phyloP scores from a whole-genome alignment of 257 asterid genomes.

The Jacaranda mimosifolia region DNA sequence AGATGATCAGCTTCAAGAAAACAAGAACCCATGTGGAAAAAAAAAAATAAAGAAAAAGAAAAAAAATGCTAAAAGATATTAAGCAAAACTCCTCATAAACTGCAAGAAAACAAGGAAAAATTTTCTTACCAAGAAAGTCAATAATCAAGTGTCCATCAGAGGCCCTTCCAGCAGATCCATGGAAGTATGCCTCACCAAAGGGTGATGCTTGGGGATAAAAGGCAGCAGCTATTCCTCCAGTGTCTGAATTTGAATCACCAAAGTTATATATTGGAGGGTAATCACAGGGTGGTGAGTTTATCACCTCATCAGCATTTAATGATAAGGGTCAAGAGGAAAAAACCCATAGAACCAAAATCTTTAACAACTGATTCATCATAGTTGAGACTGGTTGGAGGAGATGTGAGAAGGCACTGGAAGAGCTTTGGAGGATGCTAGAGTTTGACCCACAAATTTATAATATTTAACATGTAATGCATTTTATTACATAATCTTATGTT shows the following conservation, averaged over 20 bases:
- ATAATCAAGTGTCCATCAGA: conserved; percentile 74
- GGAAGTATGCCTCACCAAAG: conserved; percentile 59
- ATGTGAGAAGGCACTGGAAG: too few relatives aligned
- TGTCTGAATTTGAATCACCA: conserved; percentile 79
- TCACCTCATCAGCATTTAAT: conserved; percentile 18
- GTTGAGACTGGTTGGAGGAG: background rate
- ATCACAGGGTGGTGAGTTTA: conserved; percentile 39
- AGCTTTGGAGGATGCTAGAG: too few relatives aligned
- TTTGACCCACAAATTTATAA: too few relatives aligned
- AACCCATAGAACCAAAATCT: background rate
- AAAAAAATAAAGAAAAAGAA: background rate
- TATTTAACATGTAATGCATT: too few relatives aligned
- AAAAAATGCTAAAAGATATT: background rate
- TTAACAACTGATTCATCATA: conserved; percentile 27
- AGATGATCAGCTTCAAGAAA: conserved; percentile 55
- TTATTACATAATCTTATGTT: too few relatives aligned
- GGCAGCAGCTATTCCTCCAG: conserved; percentile 66
- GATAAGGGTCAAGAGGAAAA: conserved; percentile 3
- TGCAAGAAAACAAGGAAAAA: background rate
- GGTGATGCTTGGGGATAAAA: conserved; percentile 58
- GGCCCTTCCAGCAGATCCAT: conserved; percentile 58
- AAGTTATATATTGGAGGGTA: conserved; percentile 68
- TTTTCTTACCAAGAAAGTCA: conserved; percentile 60
- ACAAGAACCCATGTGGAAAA: background rate
- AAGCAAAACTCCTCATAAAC: background rate